Conservation (phyloP, 1,284 basidiomycete species). For the Cryptococcus sp. region DNA sequence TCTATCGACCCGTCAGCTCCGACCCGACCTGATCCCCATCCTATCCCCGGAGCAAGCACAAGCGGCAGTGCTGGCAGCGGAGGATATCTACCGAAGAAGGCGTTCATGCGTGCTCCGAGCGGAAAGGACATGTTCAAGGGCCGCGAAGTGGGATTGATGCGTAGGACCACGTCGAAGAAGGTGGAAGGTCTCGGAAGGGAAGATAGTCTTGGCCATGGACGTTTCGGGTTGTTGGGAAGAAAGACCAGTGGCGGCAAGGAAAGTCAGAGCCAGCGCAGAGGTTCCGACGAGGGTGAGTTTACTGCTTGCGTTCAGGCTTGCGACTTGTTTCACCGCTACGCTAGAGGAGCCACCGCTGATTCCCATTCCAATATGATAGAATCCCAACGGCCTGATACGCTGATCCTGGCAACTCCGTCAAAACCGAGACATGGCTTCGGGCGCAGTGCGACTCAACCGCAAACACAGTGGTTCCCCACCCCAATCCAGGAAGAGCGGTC, state of each 20-base stretch:
- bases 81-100: constrained; percentile 15
- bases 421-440: constrained; percentile 35
- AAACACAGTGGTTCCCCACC: constrained; percentile 25
- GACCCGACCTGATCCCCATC: neutral
- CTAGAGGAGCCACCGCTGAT: neutral
- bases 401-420: constrained; percentile 46
- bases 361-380: neutral
- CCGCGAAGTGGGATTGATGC: constrained; percentile 35
- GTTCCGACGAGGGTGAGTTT: constrained; percentile 9
- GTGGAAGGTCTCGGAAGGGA: constrained; percentile 11
- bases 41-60: neutral
- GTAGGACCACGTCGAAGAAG: constrained; percentile 24
- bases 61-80: neutral
- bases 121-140: constrained; percentile 45
- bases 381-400: constrained; percentile 23
- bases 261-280: constrained; percentile 1
- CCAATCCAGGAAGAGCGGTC: constrained; percentile 45
- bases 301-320: constrained; percentile 7
- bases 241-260: constrained; percentile 30
- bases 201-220: constrained; percentile 14
- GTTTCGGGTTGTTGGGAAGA: constrained; percentile 31
- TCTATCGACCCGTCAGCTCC: constrained; percentile 23
- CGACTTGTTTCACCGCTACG: no score
- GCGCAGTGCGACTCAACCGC: neutral
- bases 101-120: constrained; percentile 36